Evolutionary conservation across 768 basidiomycete genomes (phyloP).

Genomic region (Lactarius pseudohatsudake): DNA sequence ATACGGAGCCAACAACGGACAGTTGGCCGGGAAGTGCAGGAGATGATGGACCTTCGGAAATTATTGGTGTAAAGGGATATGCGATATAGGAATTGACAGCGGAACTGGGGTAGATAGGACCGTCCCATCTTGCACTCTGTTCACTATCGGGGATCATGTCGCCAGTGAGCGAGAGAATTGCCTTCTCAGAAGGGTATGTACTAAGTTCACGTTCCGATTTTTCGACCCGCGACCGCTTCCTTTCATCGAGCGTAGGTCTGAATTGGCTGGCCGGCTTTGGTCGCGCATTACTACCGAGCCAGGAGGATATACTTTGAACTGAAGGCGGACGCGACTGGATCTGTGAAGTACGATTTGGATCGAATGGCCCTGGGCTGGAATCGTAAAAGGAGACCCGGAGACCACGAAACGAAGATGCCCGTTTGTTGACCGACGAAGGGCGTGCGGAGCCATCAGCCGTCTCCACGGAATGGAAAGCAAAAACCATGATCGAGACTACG

Average conservation of each 20-base stretch:
- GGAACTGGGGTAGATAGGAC: slow-evolving; percentile 29
- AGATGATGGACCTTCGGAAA: not conserved
- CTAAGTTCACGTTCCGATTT: slow-evolving; percentile 36
- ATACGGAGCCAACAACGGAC: not conserved
- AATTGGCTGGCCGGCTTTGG: slow-evolving; percentile 34
- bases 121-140: slow-evolving; percentile 25
- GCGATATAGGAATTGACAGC: slow-evolving; percentile 1
- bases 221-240: slow-evolving; percentile 37
- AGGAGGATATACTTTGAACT: slow-evolving; percentile 35
- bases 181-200: slow-evolving; percentile 13
- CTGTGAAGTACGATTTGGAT: not conserved
- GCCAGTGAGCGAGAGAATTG: slow-evolving; percentile 5
- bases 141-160: slow-evolving; percentile 18
- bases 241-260: slow-evolving; percentile 32
- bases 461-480: slow-evolving; percentile 37
- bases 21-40: not conserved
- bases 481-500: slow-evolving; percentile 56
- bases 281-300: slow-evolving; percentile 35
- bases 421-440: not conserved
- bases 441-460: not conserved
- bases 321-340: not conserved
- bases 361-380: not conserved
- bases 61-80: slow-evolving; percentile 2
- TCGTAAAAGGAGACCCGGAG: slow-evolving; percentile 25
- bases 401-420: slow-evolving; percentile 33